Evolutionary conservation across 768 basidiomycete species (phyloP).

Genomic region (Crepidotus variabilis): DNA sequence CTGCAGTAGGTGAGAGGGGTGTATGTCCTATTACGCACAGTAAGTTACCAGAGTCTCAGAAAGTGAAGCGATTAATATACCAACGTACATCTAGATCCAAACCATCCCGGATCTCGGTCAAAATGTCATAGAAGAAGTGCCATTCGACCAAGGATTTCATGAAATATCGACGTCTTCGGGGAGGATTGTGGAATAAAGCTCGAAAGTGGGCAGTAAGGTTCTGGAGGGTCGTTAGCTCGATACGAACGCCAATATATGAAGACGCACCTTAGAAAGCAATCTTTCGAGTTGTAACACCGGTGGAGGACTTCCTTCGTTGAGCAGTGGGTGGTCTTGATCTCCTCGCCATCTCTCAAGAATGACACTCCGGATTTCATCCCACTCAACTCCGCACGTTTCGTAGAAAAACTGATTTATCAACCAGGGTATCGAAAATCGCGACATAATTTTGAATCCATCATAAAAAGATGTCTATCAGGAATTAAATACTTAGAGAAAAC

Average conservation of each 20-base stretch:
- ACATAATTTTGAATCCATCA: slow-evolving; percentile 51
- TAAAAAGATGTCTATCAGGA: slow-evolving; percentile 49
- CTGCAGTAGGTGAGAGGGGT: slow-evolving; percentile 29
- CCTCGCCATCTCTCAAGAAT: slow-evolving; percentile 36
- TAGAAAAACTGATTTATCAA: slow-evolving; percentile 60
- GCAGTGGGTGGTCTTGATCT: slow-evolving; percentile 6
- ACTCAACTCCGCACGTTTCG: slow-evolving; percentile 58
- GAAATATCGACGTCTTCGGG: slow-evolving; percentile 61
- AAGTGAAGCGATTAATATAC: slow-evolving; percentile 5
- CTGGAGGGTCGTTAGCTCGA: slow-evolving; percentile 27
- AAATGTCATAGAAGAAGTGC: slow-evolving; percentile 57
- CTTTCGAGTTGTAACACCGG: slow-evolving; percentile 40
- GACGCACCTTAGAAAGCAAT: slow-evolving; percentile 37
- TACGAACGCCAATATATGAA: slow-evolving; percentile 2
- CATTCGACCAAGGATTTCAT: slow-evolving; percentile 62
- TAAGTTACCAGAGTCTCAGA: neutral
- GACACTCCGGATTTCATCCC: slow-evolving; percentile 38
- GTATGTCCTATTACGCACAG: slow-evolving; percentile 22
- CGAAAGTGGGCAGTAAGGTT: slow-evolving; percentile 54
- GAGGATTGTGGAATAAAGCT: slow-evolving; percentile 65
- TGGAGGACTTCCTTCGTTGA: slow-evolving; percentile 9
- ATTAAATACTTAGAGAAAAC: neutral
- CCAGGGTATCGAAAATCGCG: slow-evolving; percentile 48
- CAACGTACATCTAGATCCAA: slow-evolving; percentile 25
- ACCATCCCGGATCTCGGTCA: slow-evolving; percentile 28